phyloP scores from a whole-genome alignment of 495 filamentous ascomycete genomes.

The Penicillium fimorum region DNA sequence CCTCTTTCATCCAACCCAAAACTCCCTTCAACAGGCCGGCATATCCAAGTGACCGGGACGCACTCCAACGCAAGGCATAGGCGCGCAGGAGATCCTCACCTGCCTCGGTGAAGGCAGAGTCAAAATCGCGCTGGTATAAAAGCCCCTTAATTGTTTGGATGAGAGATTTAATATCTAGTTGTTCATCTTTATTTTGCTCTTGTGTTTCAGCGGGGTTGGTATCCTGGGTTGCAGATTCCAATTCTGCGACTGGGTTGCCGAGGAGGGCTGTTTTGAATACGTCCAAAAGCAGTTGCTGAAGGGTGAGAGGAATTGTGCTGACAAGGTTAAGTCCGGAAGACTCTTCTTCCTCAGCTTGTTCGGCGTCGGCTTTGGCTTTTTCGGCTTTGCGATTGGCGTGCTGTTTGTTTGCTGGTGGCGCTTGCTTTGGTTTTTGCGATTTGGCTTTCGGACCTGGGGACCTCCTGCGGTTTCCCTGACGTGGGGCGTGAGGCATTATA shows the following conservation, averaged over 20 bases:
- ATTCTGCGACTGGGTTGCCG: conserved; percentile 2
- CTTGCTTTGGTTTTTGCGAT: conserved; percentile 5
- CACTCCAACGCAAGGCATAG: conserved; percentile 87
- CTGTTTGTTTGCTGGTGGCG: conserved; percentile 18
- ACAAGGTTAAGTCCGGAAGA: conserved; percentile 27
- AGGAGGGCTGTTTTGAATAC: conserved; percentile 67
- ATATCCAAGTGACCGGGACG: conserved; percentile 78
- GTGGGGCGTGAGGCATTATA: conserved; percentile 13
- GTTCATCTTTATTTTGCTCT: conserved; percentile 13
- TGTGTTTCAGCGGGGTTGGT: conserved; percentile 5
- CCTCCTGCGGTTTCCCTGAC: conserved; percentile 13
- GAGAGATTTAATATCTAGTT: conserved; percentile 46
- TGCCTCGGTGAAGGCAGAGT: conserved; percentile 66
- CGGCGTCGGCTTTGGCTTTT: conserved; percentile 13
- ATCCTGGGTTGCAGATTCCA: conserved; percentile 13
- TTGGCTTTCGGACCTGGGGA: conserved; percentile 7
- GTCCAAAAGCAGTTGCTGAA: conserved; percentile 76
- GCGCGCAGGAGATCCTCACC: conserved; percentile 63
- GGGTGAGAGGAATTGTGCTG: conserved; percentile 40
- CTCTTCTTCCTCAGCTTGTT: conserved; percentile 7
- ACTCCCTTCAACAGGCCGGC: conserved; percentile 57
- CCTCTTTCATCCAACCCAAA: conserved; percentile 29
- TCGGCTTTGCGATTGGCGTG: conserved; percentile 15
- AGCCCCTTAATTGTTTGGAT: conserved; percentile 82
- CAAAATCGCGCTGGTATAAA: conserved; percentile 82